These are phyloP conservation scores for Curvularia sp. DNA, from an alignment of 2,329 filamentous ascomycete genomes.

Conservation along the genomic window DNA sequence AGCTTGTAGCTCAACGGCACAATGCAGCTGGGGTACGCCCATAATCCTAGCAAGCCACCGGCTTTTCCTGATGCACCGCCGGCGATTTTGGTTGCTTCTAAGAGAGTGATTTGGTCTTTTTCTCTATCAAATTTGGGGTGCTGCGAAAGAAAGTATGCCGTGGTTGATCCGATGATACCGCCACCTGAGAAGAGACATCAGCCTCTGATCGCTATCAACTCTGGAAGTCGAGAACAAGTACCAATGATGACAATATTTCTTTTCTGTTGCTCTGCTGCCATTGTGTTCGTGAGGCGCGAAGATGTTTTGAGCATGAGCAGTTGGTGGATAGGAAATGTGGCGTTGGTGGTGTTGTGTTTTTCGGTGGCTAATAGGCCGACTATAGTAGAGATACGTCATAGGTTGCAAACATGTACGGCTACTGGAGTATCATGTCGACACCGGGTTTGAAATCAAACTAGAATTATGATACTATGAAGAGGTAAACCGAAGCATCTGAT, in stretches of 20 bases:
- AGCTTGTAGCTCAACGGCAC: conserved; percentile 86
- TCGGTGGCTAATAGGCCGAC: conserved; percentile 24
- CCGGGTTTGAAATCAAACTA: neutral
- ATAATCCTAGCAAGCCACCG: conserved; percentile 85
- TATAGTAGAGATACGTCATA: conserved; percentile 19
- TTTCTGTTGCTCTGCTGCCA: conserved; percentile 35
- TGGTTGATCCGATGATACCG: conserved; percentile 90
- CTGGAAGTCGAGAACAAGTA: conserved; percentile 13
- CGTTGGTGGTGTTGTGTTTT: conserved; percentile 22
- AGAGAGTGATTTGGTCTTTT: conserved; percentile 79
- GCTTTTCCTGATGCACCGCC: conserved; percentile 95
- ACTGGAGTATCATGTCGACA: neutral
- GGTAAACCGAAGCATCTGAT: conserved; percentile 1
- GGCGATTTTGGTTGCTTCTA: conserved; percentile 86
- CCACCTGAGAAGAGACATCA: conserved; percentile 65
- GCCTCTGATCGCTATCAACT: conserved; percentile 6
- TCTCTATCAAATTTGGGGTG: conserved; percentile 80
- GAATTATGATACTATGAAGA: neutral
- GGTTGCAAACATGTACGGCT: neutral
- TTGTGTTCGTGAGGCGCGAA: conserved; percentile 27
- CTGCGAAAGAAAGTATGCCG: conserved; percentile 88
- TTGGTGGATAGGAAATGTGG: conserved; percentile 20
- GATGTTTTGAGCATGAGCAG: conserved; percentile 31
- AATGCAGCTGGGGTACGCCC: conserved; percentile 86
- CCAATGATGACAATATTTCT: conserved; percentile 49